Evolutionary conservation across 345 rosid species (phyloP).

Genomic region (Melastoma malabathricum): DNA sequence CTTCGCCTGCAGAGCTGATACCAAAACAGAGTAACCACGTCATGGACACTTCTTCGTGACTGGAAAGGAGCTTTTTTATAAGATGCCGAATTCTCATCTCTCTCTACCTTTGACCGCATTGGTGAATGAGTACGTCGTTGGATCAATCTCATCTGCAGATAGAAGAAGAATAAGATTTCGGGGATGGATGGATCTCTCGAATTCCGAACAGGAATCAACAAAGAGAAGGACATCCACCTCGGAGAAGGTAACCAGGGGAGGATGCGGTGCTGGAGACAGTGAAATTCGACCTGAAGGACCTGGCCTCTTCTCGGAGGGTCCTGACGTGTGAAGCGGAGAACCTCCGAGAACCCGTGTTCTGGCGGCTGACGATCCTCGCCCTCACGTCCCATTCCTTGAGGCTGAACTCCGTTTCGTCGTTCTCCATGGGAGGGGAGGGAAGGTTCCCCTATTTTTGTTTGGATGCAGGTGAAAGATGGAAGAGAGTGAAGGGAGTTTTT

Average conservation of each 20-base stretch:
- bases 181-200: not conserved
- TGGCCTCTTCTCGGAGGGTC: constrained; percentile 54
- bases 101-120: constrained; percentile 64
- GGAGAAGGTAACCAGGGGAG: constrained; percentile 68
- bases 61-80: no score
- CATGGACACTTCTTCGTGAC: no score
- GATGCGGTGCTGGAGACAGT: constrained; percentile 85
- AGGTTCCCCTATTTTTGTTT: no score
- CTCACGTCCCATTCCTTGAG: constrained; percentile 11
- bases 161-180: not conserved
- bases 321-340: constrained; percentile 68
- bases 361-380: constrained; percentile 7
- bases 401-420: constrained; percentile 6
- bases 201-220: not conserved
- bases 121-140: constrained; percentile 84
- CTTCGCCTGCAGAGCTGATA: constrained; percentile 78
- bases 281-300: constrained; percentile 46
- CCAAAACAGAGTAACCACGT: no score
- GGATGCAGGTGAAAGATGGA: no score
- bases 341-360: constrained; percentile 36
- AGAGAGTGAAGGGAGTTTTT: no score
- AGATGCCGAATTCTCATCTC: not conserved
- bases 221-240: constrained; percentile 13
- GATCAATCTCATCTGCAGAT: constrained; percentile 76
- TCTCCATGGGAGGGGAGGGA: no score